Base-by-base conservation (phyloP, 2,329 filamentous ascomycete species). In the Nectriaceae sp. region DNA sequence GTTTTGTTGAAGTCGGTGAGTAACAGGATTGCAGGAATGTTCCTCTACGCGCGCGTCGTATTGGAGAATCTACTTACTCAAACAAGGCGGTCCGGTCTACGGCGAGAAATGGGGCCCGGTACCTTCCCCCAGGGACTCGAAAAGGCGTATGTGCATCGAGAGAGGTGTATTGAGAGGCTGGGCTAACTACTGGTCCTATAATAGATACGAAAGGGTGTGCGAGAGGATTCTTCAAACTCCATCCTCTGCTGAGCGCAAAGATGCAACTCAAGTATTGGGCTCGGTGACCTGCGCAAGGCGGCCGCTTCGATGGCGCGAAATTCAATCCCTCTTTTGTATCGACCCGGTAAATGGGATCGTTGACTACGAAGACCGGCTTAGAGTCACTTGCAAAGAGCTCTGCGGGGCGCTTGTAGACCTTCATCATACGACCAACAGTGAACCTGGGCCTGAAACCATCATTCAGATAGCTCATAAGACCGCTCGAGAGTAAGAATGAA, bases 11-110 rank as follows among this genome's bases (percentile, higher is more conserved):
- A 29, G 24, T 6, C 24, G 24, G 13, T 29, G n/a, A n/a, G n/a
- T n/a, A n/a, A n/a, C n/a, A n/a, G n/a, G 8, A 31, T 31, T 15
- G 15, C 26, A 55, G 53, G 53, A 11, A 55, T 55, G 53, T 55
- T 53, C 33, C 37, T 55, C 3, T 55, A 55, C 16, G 40, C 50
- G 2, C 42, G 42, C 5, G 46, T 55, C 2, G 53, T 55, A 15
- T n/a, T 55, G 19, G 26, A 21, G 5, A 55, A 53, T 16, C 22
- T 55, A 3, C 18, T 53, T 1, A 19, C 13, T 2, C 47, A 53
- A 24, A 40, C 26, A 3, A 26, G 35, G 3, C 15, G 48, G 3
- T 29, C 21, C 2, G 16, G 41, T 4, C 31, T 55, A 18, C 46
- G 47, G 15, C 29, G 38, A 15, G 53, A 55, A 33, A 43, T 55